These are phyloP conservation scores for Entelexis sorbosivorans DNA, from an alignment of 1,139 yeast genomes.

Conservation along the genomic window DNA sequence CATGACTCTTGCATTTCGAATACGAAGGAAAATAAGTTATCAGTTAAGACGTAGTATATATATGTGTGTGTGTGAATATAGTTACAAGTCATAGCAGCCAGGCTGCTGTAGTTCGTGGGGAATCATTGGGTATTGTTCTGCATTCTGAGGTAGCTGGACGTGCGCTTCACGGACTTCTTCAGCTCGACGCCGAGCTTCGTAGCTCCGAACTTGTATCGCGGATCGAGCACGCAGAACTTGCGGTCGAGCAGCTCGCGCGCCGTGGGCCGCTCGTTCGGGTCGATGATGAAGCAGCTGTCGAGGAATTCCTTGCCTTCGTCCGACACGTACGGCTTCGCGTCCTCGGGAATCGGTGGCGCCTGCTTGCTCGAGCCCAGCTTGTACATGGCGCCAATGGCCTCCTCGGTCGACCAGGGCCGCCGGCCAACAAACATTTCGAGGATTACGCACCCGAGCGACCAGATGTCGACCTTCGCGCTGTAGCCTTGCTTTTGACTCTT, in stretches of 20 bases:
- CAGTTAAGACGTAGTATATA: too few relatives aligned
- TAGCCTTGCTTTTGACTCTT: conserved; percentile 80
- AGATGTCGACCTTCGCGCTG: conserved; percentile 72
- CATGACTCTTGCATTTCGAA: background rate
- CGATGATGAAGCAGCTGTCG: conserved; percentile 58
- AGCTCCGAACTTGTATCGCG: conserved; percentile 45
- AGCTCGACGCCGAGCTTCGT: conserved; percentile 43
- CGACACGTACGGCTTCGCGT: conserved; percentile 55
- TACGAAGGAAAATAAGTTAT: too few relatives aligned
- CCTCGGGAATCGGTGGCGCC: conserved; percentile 94
- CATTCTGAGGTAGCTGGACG: conserved; percentile 9
- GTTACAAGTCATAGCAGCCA: background rate
- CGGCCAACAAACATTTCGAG: conserved; percentile 76
- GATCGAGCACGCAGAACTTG: conserved; percentile 43
- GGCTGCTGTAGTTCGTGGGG: too few relatives aligned
- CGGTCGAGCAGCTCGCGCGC: conserved; percentile 58
- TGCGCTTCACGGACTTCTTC: conserved; percentile 13
- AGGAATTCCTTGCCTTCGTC: conserved; percentile 58
- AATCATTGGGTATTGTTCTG: conserved; percentile 3
- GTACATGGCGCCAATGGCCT: conserved; percentile 44
- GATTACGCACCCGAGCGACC: conserved; percentile 90
- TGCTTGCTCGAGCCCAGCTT: conserved; percentile 59
- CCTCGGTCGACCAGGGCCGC: conserved; percentile 42
- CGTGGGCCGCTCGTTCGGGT: conserved; percentile 80
- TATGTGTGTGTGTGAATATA: too few relatives aligned